Base-by-base conservation (phyloP, 2,329 filamentous ascomycete genomes). In the Penicillium italicum region DNA sequence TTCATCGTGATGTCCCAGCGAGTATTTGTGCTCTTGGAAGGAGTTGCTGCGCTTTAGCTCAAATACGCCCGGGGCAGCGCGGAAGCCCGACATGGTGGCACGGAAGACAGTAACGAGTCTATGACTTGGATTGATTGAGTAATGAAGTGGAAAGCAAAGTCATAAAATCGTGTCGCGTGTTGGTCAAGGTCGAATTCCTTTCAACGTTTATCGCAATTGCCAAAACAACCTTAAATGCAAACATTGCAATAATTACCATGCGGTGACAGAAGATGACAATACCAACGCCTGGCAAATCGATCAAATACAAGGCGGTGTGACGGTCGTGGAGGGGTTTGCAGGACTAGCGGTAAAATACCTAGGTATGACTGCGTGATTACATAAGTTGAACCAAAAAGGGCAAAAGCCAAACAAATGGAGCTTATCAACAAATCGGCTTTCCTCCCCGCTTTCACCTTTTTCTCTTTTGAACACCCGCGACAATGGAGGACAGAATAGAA, bases 401-500 rank as follows among this genome's bases (percentile, higher is more conserved):
- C 61, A 68, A 69, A 66, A 69, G 60, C 63, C 60, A 69, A 69
- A 69, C 66, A 65, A 48, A 56, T 50, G 58, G 53, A 24, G 38
- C 57, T 51, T 55, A 63, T 58, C 59, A 62, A 62, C 58, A 60
- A 56, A 43, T 57, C 51, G 57, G 47, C 41, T 56, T 55, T 49
- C 50, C 49, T 61, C 56, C 56, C 54, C 61, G 60, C 58, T 56
- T 55, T 51, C 53, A 40, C 48, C 57, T 50, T 53, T 49, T 36
- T 20, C 16, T 53, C 43, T 41, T 41, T 44, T 37, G n/a, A 51
- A 36, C 34, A 51, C 53, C 37, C 50, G 50, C 59, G 86, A 88
- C 80, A 69, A 89, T 89, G 79, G 81, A 82, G 66, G 78, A 80
- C 62, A 77, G 76, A 61, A 83, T 91, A 72, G 83, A 87, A 69